Evolutionary conservation across 257 asterid species (phyloP).

Genomic region (Nicotiana tomentosiformis): DNA sequence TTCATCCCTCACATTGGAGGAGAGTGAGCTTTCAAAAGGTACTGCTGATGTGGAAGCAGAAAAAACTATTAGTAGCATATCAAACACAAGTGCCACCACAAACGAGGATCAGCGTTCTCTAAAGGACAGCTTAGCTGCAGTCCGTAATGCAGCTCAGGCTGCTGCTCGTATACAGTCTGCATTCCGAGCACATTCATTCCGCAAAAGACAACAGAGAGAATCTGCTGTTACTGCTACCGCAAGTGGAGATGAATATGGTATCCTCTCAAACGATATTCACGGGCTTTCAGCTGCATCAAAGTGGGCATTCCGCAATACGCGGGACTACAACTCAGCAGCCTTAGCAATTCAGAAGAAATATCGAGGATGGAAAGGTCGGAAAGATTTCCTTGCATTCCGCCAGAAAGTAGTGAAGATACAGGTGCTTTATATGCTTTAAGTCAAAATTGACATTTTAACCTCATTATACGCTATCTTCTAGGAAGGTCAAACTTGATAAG

Average conservation of each 20-base stretch:
- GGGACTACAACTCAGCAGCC: conserved; percentile 73
- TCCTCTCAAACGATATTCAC: conserved; percentile 35
- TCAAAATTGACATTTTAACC: background rate
- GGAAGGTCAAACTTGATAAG: background rate
- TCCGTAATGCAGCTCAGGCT: conserved; percentile 79
- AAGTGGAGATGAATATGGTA: conserved; percentile 42
- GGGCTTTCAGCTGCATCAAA: conserved; percentile 68
- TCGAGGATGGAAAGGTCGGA: conserved; percentile 90
- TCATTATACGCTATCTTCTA: background rate
- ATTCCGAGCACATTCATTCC: conserved; percentile 92
- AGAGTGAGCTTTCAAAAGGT: conserved; percentile 74
- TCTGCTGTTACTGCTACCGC: conserved; percentile 25
- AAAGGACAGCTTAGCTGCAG: conserved; percentile 70
- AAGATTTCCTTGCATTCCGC: conserved; percentile 71
- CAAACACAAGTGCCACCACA: conserved; percentile 27
- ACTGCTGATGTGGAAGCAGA: conserved; percentile 85
- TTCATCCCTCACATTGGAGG: conserved; percentile 65
- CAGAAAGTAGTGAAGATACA: conserved; percentile 95
- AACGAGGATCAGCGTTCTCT: conserved; percentile 66
- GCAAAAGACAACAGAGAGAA: conserved; percentile 61
- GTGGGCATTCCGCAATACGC: conserved; percentile 49
- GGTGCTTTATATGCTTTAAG: conserved; percentile 36
- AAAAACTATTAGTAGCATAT: conserved; percentile 45
- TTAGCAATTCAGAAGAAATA: conserved; percentile 85
- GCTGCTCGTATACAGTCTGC: conserved; percentile 98